Evolutionary conservation across 148 eudicot genomes (phyloP).

Genomic region (Rhododendron ferrugineum): DNA sequence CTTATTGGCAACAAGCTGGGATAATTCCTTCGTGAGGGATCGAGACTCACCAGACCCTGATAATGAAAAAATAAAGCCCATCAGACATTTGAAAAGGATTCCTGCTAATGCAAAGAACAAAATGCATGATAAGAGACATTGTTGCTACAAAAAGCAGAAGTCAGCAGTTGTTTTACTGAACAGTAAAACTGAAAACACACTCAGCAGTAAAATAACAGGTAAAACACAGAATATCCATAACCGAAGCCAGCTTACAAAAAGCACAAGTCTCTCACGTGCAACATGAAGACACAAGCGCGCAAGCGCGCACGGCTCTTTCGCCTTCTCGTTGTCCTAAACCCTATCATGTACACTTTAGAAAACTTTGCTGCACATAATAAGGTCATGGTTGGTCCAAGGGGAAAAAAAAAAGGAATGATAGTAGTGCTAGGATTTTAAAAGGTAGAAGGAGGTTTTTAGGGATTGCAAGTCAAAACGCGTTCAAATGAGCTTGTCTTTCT

Average conservation of each 20-base stretch:
- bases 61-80: constrained; percentile 10
- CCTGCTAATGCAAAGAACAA: not conserved
- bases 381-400: not conserved
- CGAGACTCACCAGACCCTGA: constrained; percentile 94
- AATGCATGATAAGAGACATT: not conserved
- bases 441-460: not conserved
- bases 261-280: not conserved
- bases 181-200: not conserved
- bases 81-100: constrained; percentile 6
- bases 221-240: not conserved
- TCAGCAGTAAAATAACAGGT: not conserved
- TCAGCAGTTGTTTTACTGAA: not conserved
- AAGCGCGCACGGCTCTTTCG: not conserved
- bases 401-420: not conserved
- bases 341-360: not conserved
- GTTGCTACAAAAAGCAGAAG: not conserved
- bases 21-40: constrained; percentile 62
- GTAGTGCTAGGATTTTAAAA: not conserved
- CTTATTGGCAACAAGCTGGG: constrained; percentile 36
- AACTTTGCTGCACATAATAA: not conserved
- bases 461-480: not conserved
- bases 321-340: not conserved
- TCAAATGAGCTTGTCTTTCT: not conserved
- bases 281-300: not conserved
- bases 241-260: not conserved